Evolutionary conservation across 345 rosid species (phyloP).

Genomic region (Cardamine occulta): DNA sequence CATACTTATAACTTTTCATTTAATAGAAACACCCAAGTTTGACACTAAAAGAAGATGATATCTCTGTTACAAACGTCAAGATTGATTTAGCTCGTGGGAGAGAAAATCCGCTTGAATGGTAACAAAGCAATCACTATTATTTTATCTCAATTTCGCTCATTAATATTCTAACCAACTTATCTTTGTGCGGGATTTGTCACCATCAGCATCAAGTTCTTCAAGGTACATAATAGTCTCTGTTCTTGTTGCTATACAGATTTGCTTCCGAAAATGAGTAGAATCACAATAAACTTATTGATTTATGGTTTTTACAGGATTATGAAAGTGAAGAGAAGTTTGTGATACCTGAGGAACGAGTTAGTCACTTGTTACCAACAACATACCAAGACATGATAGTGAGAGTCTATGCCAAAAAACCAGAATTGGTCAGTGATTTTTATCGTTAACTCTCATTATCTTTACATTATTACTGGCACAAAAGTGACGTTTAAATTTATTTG

Average conservation of each 20-base stretch:
- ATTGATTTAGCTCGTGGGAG: slow-evolving; percentile 93
- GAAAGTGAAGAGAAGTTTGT: slow-evolving; percentile 77
- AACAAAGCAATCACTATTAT: slow-evolving; percentile 26
- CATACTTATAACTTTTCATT: slow-evolving; percentile 20
- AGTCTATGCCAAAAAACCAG: slow-evolving; percentile 86
- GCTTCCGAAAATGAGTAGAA: background rate
- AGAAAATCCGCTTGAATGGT: slow-evolving; percentile 90
- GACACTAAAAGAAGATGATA: slow-evolving; percentile 71
- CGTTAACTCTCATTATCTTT: background rate
- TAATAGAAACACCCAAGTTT: slow-evolving; percentile 68
- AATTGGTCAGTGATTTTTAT: slow-evolving; percentile 59
- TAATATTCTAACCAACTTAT: slow-evolving; percentile 23
- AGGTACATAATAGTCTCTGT: slow-evolving; percentile 54
- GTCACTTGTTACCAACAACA: slow-evolving; percentile 82
- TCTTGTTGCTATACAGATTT: background rate
- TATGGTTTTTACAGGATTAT: slow-evolving; percentile 64
- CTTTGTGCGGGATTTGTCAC: slow-evolving; percentile 25
- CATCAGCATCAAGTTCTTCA: slow-evolving; percentile 88
- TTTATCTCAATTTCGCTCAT: background rate
- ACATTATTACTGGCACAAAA: slow-evolving; percentile 2
- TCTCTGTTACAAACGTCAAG: slow-evolving; percentile 77
- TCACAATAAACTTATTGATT: background rate
- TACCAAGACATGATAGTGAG: slow-evolving; percentile 94
- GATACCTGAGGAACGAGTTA: slow-evolving; percentile 71
- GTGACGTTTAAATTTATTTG: background rate